phyloP scores from a whole-genome alignment of 352 stramenopile species.

The Globisporangium cederbergense region DNA sequence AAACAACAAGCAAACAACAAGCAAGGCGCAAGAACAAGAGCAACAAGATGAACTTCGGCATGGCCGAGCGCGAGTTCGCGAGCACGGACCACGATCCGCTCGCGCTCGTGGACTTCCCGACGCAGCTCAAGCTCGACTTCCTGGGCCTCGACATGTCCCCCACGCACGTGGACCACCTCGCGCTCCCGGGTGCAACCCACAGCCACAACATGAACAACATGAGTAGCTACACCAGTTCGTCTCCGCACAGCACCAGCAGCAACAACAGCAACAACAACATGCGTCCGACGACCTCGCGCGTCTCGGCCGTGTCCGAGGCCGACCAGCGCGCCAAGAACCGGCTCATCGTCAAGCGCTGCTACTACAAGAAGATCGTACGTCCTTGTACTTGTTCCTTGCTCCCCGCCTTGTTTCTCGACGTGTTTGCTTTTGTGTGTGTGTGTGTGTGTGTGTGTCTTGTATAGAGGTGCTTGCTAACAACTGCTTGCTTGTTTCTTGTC shows the following conservation, averaged over 20 bases:
- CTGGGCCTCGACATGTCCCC: constrained; percentile 19
- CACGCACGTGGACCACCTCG: constrained; percentile 13
- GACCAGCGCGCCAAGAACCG: constrained; percentile 61
- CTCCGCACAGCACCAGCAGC: constrained; percentile 1
- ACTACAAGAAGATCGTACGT: constrained; percentile 82
- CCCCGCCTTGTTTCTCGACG: not conserved
- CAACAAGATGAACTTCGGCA: constrained; percentile 10
- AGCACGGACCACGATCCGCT: constrained; percentile 16
- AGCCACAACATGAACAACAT: not conserved
- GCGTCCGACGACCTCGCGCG: constrained; percentile 35
- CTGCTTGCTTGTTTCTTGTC: not conserved
- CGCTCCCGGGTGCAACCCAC: not conserved
- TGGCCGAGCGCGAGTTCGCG: constrained; percentile 12
- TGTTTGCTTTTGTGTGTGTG: not conserved
- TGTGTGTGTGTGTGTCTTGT: not conserved
- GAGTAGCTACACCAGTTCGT: not conserved
- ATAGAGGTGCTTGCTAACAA: not conserved
- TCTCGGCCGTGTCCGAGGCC: constrained; percentile 33
- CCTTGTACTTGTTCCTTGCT: not conserved
- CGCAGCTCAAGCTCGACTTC: constrained; percentile 22
- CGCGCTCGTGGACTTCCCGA: constrained; percentile 15
- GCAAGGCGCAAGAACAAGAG: not conserved
- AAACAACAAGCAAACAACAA: not conserved
- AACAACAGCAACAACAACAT: constrained; percentile 21
- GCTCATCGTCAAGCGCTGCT: constrained; percentile 69